A percentile compares a stretch with the other conserved stretches of the same genome.
Evolutionary conservation across 1,284 basidiomycete genomes (phyloP).

Genomic region (Rhodofomes roseus): DNA sequence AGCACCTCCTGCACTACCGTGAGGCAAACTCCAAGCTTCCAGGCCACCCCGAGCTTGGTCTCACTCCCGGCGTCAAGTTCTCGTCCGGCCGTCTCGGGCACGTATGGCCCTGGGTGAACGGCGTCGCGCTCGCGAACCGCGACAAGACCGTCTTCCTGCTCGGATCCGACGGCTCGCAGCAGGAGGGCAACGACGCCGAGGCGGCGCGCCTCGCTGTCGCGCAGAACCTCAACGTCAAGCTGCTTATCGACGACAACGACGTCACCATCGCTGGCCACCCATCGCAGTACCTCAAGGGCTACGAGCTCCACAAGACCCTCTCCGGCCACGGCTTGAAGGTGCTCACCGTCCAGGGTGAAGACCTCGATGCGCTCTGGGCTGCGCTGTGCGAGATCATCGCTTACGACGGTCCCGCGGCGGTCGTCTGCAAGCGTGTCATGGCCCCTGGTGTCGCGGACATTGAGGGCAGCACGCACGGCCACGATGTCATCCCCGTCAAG

Average conservation of each 20-base stretch:
- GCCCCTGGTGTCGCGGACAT: slow-evolving; percentile 77
- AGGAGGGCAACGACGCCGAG: slow-evolving; percentile 87
- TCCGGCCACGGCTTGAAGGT: slow-evolving; percentile 79
- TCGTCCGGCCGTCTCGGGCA: slow-evolving; percentile 83
- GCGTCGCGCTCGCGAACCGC: slow-evolving; percentile 73
- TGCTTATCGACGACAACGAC: slow-evolving; percentile 85
- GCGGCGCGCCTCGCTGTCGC: slow-evolving; percentile 83
- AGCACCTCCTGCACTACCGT: slow-evolving; percentile 80
- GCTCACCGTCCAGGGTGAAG: slow-evolving; percentile 68
- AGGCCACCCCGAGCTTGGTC: slow-evolving; percentile 80
- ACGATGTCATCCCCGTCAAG: slow-evolving; percentile 81
- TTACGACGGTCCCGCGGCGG: slow-evolving; percentile 72
- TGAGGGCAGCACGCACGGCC: slow-evolving; percentile 74
- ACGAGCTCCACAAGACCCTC: slow-evolving; percentile 65
- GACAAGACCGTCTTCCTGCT: slow-evolving; percentile 77
- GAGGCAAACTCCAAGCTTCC: slow-evolving; percentile 82
- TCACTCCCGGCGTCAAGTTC: slow-evolving; percentile 85
- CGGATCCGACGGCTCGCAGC: slow-evolving; percentile 85
- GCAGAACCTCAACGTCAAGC: slow-evolving; percentile 75
- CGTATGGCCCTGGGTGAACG: slow-evolving; percentile 82
- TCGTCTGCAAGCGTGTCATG: slow-evolving; percentile 75
- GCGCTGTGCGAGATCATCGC: slow-evolving; percentile 54
- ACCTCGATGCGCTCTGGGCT: slow-evolving; percentile 73
- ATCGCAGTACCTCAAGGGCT: slow-evolving; percentile 79
- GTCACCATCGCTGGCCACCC: slow-evolving; percentile 87